Conservation (phyloP, 1,284 basidiomycete species). For the Omphalotus olearius region DNA sequence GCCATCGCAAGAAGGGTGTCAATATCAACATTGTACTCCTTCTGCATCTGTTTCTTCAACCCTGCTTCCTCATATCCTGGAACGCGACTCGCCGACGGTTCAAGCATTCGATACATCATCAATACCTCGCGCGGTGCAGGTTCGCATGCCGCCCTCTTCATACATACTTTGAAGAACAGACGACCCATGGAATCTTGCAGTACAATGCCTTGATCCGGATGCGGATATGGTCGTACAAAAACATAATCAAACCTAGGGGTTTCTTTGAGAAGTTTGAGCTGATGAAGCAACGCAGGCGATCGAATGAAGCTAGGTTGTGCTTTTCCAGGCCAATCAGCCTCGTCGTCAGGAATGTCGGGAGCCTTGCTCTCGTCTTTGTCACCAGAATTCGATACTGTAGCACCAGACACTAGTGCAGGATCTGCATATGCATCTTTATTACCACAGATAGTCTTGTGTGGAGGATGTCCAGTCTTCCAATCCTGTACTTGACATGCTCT, state of each 20-base stretch:
- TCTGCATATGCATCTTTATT: not conserved
- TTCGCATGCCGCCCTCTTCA: constrained; percentile 12
- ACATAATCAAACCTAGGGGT: constrained; percentile 16
- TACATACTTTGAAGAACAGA: constrained; percentile 15
- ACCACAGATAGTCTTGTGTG: constrained; percentile 8
- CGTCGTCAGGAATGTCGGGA: not conserved
- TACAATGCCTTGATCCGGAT: constrained; percentile 15
- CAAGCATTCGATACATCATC: constrained; percentile 15
- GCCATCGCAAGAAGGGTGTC: not conserved
- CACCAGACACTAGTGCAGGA: not conserved
- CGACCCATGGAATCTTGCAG: constrained; percentile 13
- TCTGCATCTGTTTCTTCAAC: constrained; percentile 16
- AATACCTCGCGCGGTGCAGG: constrained; percentile 12
- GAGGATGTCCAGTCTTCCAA: constrained; percentile 4
- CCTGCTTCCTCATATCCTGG: constrained; percentile 11
- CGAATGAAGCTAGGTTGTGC: constrained; percentile 11
- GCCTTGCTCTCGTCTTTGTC: not conserved
- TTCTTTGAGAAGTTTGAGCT: constrained; percentile 17
- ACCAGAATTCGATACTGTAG: not conserved
- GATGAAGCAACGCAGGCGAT: constrained; percentile 18
- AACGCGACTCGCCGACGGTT: constrained; percentile 10
- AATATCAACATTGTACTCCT: constrained; percentile 17
- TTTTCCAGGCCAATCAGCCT: not conserved
- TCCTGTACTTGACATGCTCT: constrained; percentile 5
- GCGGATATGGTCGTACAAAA: constrained; percentile 12